Percentiles rank a stretch among this genome's conserved stretches.
Evolutionary conservation across 202 grass and related monocot species (phyloP).

Genomic region (Eragrostis tef): DNA sequence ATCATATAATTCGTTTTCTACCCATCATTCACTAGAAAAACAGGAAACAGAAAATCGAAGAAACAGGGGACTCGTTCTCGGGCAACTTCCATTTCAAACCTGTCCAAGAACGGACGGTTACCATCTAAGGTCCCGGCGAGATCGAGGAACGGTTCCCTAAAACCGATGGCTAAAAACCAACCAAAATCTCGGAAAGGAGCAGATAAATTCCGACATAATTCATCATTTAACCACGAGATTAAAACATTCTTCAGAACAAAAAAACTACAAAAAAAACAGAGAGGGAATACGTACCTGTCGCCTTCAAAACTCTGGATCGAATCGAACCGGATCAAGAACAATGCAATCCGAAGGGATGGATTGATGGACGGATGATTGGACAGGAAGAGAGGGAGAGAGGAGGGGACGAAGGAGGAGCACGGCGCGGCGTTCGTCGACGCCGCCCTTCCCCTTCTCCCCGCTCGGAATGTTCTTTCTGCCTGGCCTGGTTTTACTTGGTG

Average conservation of each 20-base stretch:
- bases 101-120: slow-evolving; percentile 13
- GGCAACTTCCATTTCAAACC: not conserved
- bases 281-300: slow-evolving; percentile 26
- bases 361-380: not conserved
- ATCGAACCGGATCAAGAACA: slow-evolving; percentile 37
- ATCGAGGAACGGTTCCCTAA: slow-evolving; percentile 33
- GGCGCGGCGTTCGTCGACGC: slow-evolving; percentile 48
- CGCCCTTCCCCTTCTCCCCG: slow-evolving; percentile 54
- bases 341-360: slow-evolving; percentile 1
- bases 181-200: slow-evolving; percentile 3
- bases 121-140: not conserved
- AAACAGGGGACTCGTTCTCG: not conserved
- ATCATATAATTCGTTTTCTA: not conserved
- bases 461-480: slow-evolving; percentile 11
- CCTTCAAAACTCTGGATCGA: not conserved
- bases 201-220: slow-evolving; percentile 5
- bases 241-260: not conserved
- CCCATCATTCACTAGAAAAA: not conserved
- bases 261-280: not conserved
- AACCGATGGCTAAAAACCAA: not conserved
- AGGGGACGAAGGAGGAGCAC: slow-evolving; percentile 49
- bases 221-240: not conserved
- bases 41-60: not conserved
- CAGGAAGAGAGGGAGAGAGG: not conserved
- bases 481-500: not conserved